Evolutionary conservation across 306 rosid genomes (phyloP).

Genomic region (Urtica urens): DNA sequence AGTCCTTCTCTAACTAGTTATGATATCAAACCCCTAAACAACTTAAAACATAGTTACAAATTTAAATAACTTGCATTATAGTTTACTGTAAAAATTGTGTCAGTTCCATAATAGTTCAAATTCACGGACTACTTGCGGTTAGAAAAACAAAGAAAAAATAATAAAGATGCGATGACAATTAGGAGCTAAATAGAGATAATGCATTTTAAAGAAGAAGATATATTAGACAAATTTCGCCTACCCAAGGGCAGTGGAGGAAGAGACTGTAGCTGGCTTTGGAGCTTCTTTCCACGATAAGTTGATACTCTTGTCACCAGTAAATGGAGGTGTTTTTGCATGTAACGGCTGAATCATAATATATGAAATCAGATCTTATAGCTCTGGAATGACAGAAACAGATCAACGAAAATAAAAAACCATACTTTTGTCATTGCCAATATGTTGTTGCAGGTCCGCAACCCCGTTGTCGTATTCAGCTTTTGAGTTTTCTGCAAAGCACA

Average conservation of each 20-base stretch:
- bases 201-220: too few species aligned
- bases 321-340: slow-evolving; percentile 68
- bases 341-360: slow-evolving; percentile 27
- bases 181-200: too few species aligned
- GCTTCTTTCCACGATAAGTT: slow-evolving; percentile 94
- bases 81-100: too few species aligned
- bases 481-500: slow-evolving; percentile 69
- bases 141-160: background rate
- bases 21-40: too few species aligned
- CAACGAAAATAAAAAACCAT: background rate
- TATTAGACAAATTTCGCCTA: too few species aligned
- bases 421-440: slow-evolving; percentile 89
- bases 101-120: too few species aligned
- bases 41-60: too few species aligned
- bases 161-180: too few species aligned
- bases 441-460: slow-evolving; percentile 90
- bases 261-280: slow-evolving; percentile 36
- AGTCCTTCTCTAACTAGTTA: too few species aligned
- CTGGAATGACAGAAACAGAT: slow-evolving; percentile 6
- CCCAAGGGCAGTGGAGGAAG: slow-evolving; percentile 47
- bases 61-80: too few species aligned
- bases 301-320: slow-evolving; percentile 81
- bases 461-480: slow-evolving; percentile 85
- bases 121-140: too few species aligned
- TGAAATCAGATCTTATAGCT: slow-evolving; percentile 1